Evolutionary conservation across 345 rosid genomes (phyloP).

Genomic region (Pseudoturritis turrita): DNA sequence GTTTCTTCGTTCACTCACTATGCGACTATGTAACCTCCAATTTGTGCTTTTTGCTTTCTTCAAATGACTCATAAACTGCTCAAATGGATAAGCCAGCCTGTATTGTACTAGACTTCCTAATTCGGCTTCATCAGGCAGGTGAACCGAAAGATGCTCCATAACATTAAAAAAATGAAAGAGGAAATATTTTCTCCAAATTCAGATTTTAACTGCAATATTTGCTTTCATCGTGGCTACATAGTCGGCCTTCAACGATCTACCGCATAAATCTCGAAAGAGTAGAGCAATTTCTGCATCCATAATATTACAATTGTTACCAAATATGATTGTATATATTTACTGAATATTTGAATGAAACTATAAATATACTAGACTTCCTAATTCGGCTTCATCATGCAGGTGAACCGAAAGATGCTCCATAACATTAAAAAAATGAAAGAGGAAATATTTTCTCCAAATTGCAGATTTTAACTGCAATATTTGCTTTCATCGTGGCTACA

Average conservation of each 20-base stretch:
- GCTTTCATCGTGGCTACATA: too few species aligned
- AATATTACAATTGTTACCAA: too few species aligned
- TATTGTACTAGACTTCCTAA: background rate
- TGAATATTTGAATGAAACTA: too few species aligned
- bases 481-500: too few species aligned
- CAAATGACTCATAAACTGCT: background rate
- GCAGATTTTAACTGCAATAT: too few species aligned
- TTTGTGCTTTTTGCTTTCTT: background rate
- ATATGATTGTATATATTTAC: too few species aligned
- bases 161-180: background rate
- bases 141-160: background rate
- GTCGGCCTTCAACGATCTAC: too few species aligned
- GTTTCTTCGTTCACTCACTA: background rate
- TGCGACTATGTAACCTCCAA: background rate
- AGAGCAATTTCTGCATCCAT: too few species aligned
- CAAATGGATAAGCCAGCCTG: background rate
- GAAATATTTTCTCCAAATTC: too few species aligned
- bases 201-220: too few species aligned
- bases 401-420: background rate
- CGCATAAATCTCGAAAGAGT: too few species aligned
- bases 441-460: too few species aligned
- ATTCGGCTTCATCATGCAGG: background rate
- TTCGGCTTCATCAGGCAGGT: background rate
- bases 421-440: background rate
- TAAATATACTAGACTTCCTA: background rate